Conservation (phyloP, 768 basidiomycete species). For the Exsudoporus frostii region DNA sequence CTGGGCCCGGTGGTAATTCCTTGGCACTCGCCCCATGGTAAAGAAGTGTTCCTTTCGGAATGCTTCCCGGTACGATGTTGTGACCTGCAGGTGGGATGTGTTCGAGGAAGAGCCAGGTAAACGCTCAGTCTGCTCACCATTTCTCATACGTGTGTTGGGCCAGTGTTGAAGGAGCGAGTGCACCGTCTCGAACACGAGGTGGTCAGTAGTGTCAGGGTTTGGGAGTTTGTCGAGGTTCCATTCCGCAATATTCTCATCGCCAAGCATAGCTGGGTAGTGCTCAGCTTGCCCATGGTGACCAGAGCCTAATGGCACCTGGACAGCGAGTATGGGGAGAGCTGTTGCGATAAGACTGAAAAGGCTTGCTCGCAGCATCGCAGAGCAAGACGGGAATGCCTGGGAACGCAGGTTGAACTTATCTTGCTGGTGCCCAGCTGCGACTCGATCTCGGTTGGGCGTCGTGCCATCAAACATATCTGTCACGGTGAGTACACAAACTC, state of each 20-base stretch:
- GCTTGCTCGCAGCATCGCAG: neutral
- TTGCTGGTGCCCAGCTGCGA: too few relatives aligned
- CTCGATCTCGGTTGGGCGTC: too few relatives aligned
- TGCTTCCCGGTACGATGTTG: conserved; percentile 29
- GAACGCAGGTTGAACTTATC: neutral
- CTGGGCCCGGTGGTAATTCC: conserved; percentile 26
- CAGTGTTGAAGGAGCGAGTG: conserved; percentile 38
- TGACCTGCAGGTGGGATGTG: conserved; percentile 18
- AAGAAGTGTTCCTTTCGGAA: conserved; percentile 36
- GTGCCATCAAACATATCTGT: too few relatives aligned
- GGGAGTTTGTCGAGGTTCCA: conserved; percentile 28
- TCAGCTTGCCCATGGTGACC: neutral
- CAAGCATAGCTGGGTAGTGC: neutral
- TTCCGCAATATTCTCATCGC: neutral
- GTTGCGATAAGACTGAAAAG: neutral
- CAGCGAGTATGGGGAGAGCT: neutral
- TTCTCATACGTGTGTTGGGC: conserved; percentile 46
- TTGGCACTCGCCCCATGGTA: conserved; percentile 30
- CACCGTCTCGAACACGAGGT: conserved; percentile 26
- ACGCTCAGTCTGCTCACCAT: conserved; percentile 29
- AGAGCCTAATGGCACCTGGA: conserved; percentile 9
- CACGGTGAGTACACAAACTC: too few relatives aligned
- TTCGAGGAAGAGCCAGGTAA: conserved; percentile 16
- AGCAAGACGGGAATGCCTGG: too few relatives aligned
- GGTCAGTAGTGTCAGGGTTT: conserved; percentile 25